Base-by-base conservation (phyloP, 768 basidiomycete species). In the Sistotremastrum niveocremeum region DNA sequence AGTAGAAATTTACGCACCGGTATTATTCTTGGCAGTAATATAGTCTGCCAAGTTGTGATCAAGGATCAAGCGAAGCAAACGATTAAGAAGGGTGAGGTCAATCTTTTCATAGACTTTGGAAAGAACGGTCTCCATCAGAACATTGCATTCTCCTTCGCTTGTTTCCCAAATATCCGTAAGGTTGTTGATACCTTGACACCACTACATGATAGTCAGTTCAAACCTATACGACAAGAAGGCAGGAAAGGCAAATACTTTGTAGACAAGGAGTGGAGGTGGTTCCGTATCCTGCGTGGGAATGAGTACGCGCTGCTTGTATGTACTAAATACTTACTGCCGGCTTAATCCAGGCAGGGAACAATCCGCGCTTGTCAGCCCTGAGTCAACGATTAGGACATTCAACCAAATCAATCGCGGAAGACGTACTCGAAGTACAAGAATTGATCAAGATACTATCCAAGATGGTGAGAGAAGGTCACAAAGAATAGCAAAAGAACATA, bases 141-240 rank as follows among this genome's bases (percentile, higher is more conserved):
- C 95, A 56, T 89, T 85, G 64, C 91, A 97, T 67, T 98, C 94
- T 51, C 95, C 95, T 56, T 99, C 93, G 49, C 80, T 77, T 1
- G 93, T 98, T 66, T 98, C 95, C 95, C 95, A 99, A 37, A 99
- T 80, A 49, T 99, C 94, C 3, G 86, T 91, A 60, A 98, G 62
- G 63, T 99, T 99, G 67, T 98, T 98, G 72, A 98, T 93, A 37
- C 95, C 95, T 66, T 98, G 94, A 58, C 91, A 94, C 94, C 94
- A 98, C 73, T 70, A 47, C 28, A 41, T 37, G 46, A 40, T 37
- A 35, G 29, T 28, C 36, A 32, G 30, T 45, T 47, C 7, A 41
- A 9, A 5, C 47, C 11, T 6, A 6, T 10, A 42, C 5, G 37
- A 39, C 34, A 31, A 32, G 12, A 36, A 9, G 6, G 4, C n/a